A percentile compares a stretch with the other conserved stretches of the same genome.
Conservation (phyloP, 495 filamentous ascomycete species). For the Tuber indicum region DNA sequence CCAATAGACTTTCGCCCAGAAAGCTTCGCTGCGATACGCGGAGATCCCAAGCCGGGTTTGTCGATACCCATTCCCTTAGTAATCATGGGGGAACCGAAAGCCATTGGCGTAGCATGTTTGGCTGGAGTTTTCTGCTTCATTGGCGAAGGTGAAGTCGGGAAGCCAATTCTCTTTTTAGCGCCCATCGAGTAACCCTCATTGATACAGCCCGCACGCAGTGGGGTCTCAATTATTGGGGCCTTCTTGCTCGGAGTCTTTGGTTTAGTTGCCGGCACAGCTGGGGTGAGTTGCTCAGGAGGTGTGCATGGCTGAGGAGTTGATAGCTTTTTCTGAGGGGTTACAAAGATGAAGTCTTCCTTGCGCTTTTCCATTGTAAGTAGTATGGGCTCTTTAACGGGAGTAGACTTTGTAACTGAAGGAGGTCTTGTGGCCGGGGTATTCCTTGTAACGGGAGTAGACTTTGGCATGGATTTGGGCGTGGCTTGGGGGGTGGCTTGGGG, state of each 20-base stretch:
- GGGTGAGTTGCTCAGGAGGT: constrained; percentile 30
- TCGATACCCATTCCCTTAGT: constrained; percentile 61
- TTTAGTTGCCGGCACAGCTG: constrained; percentile 8
- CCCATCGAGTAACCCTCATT: constrained; percentile 31
- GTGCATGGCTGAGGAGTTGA: constrained; percentile 21
- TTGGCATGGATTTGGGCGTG: constrained; percentile 11
- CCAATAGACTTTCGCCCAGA: constrained; percentile 67
- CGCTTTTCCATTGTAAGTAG: neutral
- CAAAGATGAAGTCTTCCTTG: constrained; percentile 22
- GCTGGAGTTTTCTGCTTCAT: constrained; percentile 14
- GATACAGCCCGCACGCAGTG: constrained; percentile 12
- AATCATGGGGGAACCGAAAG: constrained; percentile 2
- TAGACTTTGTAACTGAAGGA: neutral
- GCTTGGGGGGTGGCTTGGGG: constrained; percentile 9
- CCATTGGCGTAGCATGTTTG: constrained; percentile 7
- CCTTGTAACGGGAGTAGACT: neutral
- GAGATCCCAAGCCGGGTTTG: constrained; percentile 69
- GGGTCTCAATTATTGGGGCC: constrained; percentile 25
- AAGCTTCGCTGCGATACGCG: constrained; percentile 64
- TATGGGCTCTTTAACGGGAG: neutral
- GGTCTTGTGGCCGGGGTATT: neutral
- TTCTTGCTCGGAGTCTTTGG: constrained; percentile 36
- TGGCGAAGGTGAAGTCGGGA: constrained; percentile 31
- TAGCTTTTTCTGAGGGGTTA: constrained; percentile 29
- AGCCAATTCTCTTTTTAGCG: constrained; percentile 32